Evolutionary conservation across 2,329 filamentous ascomycete genomes (phyloP).

Genomic region (Dothistroma pini): DNA sequence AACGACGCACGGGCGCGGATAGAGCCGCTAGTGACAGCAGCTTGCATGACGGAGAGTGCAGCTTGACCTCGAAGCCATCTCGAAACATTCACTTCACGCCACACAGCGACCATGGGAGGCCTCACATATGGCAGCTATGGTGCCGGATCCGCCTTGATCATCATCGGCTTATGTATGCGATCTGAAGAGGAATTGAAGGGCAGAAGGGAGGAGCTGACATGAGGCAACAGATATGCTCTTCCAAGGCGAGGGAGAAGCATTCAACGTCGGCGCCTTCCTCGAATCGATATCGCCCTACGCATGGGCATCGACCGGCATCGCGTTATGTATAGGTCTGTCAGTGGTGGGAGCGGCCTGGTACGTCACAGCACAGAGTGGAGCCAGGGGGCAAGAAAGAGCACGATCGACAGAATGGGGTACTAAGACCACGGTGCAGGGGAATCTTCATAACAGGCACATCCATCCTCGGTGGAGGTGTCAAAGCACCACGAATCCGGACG

Average conservation of each 20-base stretch:
- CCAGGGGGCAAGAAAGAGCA: conserved; percentile 1
- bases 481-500: conserved; percentile 93
- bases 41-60: conserved; percentile 15
- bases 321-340: conserved; percentile 90
- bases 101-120: conserved; percentile 28
- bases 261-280: conserved; percentile 95
- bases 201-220: conserved; percentile 26
- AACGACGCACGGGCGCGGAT: not conserved
- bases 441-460: conserved; percentile 98
- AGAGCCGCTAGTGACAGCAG: conserved; percentile 11
- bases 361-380: conserved; percentile 12
- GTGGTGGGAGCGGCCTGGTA: conserved; percentile 97
- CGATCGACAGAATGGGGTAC: conserved; percentile 3
- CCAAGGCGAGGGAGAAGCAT: conserved; percentile 89
- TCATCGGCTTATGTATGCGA: conserved; percentile 39
- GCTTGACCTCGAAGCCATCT: conserved; percentile 11
- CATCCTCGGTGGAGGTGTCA: conserved; percentile 94
- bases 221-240: conserved; percentile 84
- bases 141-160: conserved; percentile 33
- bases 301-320: conserved; percentile 88
- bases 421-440: conserved; percentile 60
- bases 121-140: conserved; percentile 38
- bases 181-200: conserved; percentile 1
- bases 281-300: conserved; percentile 90
- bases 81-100: conserved; percentile 10